Evolutionary conservation across 2,329 filamentous ascomycete genomes (phyloP).

Genomic region (Aspergillus latus): DNA sequence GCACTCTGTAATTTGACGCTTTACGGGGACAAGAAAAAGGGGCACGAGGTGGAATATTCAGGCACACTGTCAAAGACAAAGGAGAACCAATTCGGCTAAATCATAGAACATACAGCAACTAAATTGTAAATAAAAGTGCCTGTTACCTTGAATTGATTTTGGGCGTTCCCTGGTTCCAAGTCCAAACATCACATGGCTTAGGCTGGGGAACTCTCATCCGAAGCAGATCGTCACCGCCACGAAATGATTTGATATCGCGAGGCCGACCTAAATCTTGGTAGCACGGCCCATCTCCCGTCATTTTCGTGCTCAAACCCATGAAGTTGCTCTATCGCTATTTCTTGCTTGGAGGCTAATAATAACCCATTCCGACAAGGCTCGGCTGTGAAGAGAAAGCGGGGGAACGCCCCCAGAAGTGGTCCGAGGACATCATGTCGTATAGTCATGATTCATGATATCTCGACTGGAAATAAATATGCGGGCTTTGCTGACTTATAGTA

Average conservation of each 20-base stretch:
- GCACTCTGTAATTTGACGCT: not conserved
- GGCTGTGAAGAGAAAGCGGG: conserved; percentile 17
- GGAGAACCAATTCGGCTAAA: conserved; percentile 10
- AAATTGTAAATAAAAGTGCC: not conserved
- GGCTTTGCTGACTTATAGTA: not conserved
- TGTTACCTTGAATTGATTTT: conserved; percentile 4
- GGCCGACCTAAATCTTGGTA: not conserved
- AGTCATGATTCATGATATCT: not conserved
- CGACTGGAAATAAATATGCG: not conserved
- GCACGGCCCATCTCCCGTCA: not conserved
- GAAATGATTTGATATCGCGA: not conserved
- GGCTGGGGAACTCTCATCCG: conserved; percentile 4
- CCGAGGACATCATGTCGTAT: conserved; percentile 3
- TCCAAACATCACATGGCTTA: conserved; percentile 3
- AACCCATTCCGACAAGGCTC: not conserved
- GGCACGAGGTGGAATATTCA: not conserved
- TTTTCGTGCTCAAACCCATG: not conserved
- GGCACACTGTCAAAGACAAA: not conserved
- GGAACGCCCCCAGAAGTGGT: conserved; percentile 13
- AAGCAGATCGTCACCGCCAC: conserved; percentile 6
- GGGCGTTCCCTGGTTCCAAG: conserved; percentile 9
- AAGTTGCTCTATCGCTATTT: too few species aligned
- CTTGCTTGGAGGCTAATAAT: not conserved
- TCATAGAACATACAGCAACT: conserved; percentile 7
- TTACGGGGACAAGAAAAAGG: not conserved